Evolutionary conservation across 2,329 filamentous ascomycete species (phyloP).

Genomic region (Botrytis aclada): DNA sequence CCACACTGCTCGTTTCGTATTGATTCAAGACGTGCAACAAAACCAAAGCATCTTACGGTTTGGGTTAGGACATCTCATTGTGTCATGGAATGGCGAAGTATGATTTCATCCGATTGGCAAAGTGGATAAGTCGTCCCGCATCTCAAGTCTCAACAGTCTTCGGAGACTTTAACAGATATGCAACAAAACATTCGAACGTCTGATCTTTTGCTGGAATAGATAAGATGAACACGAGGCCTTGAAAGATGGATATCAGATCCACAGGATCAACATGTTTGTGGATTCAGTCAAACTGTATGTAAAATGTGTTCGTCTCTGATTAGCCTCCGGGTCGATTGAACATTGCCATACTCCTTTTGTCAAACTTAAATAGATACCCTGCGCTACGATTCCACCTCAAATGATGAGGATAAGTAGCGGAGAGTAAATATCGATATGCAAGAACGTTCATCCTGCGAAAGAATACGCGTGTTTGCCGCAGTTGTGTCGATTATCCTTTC

Average conservation of each 20-base stretch:
- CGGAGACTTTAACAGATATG: not conserved
- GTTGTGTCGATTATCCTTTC: not conserved
- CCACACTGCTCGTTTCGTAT: not conserved
- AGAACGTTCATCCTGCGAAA: too few relatives aligned
- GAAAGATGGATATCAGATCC: not conserved
- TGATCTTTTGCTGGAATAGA: not conserved
- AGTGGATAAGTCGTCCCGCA: not conserved
- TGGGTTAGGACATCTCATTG: not conserved
- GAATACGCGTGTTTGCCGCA: not conserved
- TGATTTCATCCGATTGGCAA: not conserved
- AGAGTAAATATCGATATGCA: not conserved
- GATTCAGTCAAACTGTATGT: not conserved
- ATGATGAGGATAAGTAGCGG: not conserved
- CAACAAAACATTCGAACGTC: not conserved
- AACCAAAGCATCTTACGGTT: not conserved
- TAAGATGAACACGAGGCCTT: too few relatives aligned
- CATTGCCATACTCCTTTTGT: not conserved
- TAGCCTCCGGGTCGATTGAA: not conserved
- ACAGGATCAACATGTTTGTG: not conserved
- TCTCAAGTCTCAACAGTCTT: not conserved
- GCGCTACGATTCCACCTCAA: not conserved
- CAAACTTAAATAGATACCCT: not conserved
- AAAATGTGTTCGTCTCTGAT: not conserved
- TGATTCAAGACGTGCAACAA: conserved; percentile 6
- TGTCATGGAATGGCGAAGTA: not conserved